Evolutionary conservation across 495 filamentous ascomycete genomes (phyloP).

Genomic region (Margaritispora aquatica): DNA sequence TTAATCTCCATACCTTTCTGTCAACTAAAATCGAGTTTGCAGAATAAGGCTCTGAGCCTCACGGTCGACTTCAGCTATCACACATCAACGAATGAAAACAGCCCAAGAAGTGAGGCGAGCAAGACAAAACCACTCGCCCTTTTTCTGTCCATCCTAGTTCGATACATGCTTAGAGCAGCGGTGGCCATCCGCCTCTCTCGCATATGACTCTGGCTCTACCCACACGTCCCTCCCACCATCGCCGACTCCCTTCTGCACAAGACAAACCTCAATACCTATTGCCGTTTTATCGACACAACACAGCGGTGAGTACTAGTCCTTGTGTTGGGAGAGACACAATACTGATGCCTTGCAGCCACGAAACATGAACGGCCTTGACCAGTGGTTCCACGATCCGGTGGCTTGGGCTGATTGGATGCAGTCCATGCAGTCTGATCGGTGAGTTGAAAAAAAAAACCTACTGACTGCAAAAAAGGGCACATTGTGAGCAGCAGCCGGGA

Average conservation of each 20-base stretch:
- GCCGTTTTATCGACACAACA: background rate
- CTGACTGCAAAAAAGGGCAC: constrained; percentile 13
- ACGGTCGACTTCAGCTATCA: background rate
- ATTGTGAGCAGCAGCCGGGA: background rate
- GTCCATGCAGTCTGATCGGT: background rate
- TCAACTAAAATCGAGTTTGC: too few relatives aligned
- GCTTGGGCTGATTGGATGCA: constrained; percentile 7
- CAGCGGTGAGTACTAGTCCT: background rate
- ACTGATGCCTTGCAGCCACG: constrained; percentile 5
- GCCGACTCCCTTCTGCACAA: background rate
- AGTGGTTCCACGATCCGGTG: background rate
- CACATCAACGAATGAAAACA: background rate
- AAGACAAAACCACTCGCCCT: constrained; percentile 2
- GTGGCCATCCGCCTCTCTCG: background rate
- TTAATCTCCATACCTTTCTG: too few relatives aligned
- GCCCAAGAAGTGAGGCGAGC: constrained; percentile 4
- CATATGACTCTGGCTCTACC: background rate
- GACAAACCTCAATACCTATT: background rate
- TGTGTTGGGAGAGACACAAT: background rate
- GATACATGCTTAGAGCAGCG: background rate
- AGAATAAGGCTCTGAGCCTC: background rate
- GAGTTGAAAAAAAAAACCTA: constrained; percentile 16
- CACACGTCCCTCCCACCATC: background rate
- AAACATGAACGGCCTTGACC: constrained; percentile 5
- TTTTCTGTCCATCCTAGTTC: background rate